These are phyloP conservation scores for Aspergillus floridensis DNA, from an alignment of 2,329 filamentous ascomycete species.

Conservation along the genomic window DNA sequence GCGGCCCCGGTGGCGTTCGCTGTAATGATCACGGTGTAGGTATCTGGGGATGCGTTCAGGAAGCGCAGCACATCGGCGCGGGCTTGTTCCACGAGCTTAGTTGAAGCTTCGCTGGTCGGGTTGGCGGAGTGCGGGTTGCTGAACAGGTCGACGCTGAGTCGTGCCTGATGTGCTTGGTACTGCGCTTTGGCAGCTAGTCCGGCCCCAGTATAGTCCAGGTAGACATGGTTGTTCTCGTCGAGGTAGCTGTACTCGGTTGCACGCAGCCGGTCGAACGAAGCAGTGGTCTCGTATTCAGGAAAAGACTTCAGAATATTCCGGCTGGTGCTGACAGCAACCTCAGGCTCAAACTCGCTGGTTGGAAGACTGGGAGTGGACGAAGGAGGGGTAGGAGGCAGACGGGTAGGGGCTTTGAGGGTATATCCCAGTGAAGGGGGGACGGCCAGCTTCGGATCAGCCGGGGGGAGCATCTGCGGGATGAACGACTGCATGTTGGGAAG, in stretches of 20 bases:
- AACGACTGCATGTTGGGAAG: not conserved
- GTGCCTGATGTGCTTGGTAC: slow-evolving; percentile 7
- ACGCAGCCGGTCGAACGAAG: slow-evolving; percentile 1
- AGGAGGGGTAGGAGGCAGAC: not conserved
- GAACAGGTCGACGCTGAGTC: slow-evolving; percentile 5
- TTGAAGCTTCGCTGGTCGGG: slow-evolving; percentile 10
- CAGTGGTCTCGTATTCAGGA: slow-evolving; percentile 9
- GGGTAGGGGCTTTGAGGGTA: not conserved
- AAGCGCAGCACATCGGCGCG: slow-evolving; percentile 4
- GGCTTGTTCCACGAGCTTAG: slow-evolving; percentile 8
- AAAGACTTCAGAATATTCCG: slow-evolving; percentile 3
- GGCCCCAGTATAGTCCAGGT: slow-evolving; percentile 11
- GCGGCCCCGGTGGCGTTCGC: slow-evolving; percentile 12
- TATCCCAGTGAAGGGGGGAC: not conserved
- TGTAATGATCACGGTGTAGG: slow-evolving; percentile 12
- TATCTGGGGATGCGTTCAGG: slow-evolving; percentile 7
- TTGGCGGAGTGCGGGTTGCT: slow-evolving; percentile 11
- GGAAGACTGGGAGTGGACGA: not conserved
- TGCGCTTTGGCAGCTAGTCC: slow-evolving; percentile 10
- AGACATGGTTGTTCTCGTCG: slow-evolving; percentile 10
- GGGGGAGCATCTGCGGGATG: not conserved
- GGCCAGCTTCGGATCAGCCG: not conserved
- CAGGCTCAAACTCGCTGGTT: not conserved
- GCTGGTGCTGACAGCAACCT: not conserved
- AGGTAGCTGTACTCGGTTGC: slow-evolving; percentile 13